These are phyloP conservation scores for Coriaria nepalensis DNA, from an alignment of 306 rosid species.

Conservation along the genomic window DNA sequence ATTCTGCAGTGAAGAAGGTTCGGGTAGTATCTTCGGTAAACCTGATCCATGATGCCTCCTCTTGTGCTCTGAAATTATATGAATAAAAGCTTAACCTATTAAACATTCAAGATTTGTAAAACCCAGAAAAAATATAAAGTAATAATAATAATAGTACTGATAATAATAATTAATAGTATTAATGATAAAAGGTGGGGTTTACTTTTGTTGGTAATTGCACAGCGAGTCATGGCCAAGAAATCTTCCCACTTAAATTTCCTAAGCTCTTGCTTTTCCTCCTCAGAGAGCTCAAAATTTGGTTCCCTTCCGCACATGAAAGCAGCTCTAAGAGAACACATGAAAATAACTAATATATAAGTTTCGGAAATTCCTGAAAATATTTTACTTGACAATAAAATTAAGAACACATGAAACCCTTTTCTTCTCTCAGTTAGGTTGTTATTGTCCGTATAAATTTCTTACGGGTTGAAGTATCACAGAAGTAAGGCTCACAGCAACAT, in stretches of 20 bases:
- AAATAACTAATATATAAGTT: neutral
- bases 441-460: too few species aligned
- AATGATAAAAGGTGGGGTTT: constrained; percentile 12
- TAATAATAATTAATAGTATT: neutral
- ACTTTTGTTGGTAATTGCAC: constrained; percentile 74
- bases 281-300: constrained; percentile 73
- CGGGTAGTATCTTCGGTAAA: constrained; percentile 16
- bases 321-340: constrained; percentile 32
- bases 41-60: constrained; percentile 32
- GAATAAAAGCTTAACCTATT: constrained; percentile 5
- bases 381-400: too few species aligned
- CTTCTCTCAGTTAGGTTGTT: too few species aligned
- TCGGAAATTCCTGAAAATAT: too few species aligned
- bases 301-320: constrained; percentile 97
- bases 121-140: neutral
- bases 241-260: constrained; percentile 73
- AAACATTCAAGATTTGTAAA: constrained; percentile 9
- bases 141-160: too few species aligned
- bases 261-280: constrained; percentile 62
- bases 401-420: too few species aligned
- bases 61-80: constrained; percentile 40
- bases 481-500: too few species aligned
- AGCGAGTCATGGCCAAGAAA: constrained; percentile 70
- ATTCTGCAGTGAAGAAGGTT: constrained; percentile 20
- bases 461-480: too few species aligned